Evolutionary conservation across 139 green algal genomes (phyloP).

Genomic region (Tetraselmis striata): DNA sequence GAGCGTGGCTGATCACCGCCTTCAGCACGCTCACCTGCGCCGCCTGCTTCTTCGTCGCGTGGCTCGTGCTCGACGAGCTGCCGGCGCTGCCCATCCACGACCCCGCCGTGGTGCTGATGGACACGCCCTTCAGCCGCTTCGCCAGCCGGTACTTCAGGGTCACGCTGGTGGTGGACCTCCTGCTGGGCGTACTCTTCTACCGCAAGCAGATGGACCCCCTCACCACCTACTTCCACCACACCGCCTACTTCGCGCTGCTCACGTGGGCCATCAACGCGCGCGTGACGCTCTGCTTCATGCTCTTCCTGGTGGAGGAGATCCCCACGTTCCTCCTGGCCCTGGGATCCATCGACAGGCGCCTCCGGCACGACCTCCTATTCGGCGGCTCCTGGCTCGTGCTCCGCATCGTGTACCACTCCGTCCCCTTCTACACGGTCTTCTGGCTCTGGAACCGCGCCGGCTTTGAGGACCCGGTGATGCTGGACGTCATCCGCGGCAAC

Average conservation of each 20-base stretch:
- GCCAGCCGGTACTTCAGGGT: not conserved
- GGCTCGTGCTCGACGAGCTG: not conserved
- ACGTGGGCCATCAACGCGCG: not conserved
- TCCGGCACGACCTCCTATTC: not conserved
- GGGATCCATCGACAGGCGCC: slow-evolving; percentile 8
- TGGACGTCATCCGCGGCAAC: not conserved
- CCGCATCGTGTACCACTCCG: slow-evolving; percentile 2
- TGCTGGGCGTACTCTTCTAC: not conserved
- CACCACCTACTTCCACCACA: slow-evolving; percentile 5
- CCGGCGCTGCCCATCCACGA: not conserved
- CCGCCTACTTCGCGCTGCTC: slow-evolving; percentile 4
- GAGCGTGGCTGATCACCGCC: not conserved
- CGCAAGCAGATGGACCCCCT: slow-evolving; percentile 4
- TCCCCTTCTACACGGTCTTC: not conserved
- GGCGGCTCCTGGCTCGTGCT: not conserved
- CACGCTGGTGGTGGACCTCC: not conserved
- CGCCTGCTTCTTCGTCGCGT: not conserved
- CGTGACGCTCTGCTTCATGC: slow-evolving; percentile 2
- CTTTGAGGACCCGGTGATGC: not conserved
- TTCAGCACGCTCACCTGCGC: not conserved
- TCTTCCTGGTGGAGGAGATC: slow-evolving; percentile 8
- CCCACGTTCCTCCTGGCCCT: slow-evolving; percentile 8
- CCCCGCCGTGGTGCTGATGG: not conserved
- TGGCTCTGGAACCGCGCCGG: not conserved
- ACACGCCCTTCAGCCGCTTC: slow-evolving; percentile 1